phyloP scores from a whole-genome alignment of 106 monocot species.

The Acorus gramineus region DNA sequence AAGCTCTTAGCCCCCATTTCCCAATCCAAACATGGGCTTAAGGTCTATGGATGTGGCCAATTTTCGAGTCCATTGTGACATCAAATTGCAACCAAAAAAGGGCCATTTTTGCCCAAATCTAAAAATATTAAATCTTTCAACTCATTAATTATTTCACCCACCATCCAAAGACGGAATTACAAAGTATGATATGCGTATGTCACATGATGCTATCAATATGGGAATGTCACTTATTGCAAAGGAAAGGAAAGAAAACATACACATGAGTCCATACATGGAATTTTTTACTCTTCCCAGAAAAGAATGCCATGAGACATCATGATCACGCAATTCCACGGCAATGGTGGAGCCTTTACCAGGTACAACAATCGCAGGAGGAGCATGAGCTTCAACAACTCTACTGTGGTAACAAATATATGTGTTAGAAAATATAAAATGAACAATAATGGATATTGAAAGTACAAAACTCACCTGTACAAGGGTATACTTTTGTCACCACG shows the following conservation, averaged over 20 bases:
- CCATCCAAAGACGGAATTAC: too few relatives aligned
- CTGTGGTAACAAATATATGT: constrained; percentile 32
- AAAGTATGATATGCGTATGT: too few relatives aligned
- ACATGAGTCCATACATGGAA: constrained; percentile 39
- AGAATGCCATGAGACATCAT: constrained; percentile 74
- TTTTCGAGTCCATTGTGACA: too few relatives aligned
- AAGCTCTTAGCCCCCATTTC: too few relatives aligned
- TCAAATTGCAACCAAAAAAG: too few relatives aligned
- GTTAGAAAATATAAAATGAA: constrained; percentile 7
- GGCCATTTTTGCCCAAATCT: too few relatives aligned
- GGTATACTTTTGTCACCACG: constrained; percentile 77
- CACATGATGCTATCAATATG: too few relatives aligned
- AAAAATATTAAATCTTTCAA: too few relatives aligned
- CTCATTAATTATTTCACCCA: too few relatives aligned
- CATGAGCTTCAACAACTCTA: constrained; percentile 77
- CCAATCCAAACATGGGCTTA: too few relatives aligned
- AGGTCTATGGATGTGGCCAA: too few relatives aligned
- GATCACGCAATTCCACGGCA: constrained; percentile 32
- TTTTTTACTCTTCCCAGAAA: constrained; percentile 51
- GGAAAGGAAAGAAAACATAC: constrained; percentile 7
- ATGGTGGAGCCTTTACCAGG: constrained; percentile 31
- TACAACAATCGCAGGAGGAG: constrained; percentile 79
- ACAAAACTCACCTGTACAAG: constrained; percentile 61
- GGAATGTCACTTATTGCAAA: neutral
- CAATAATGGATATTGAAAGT: too few relatives aligned